phyloP scores from a whole-genome alignment of 805 yeast genomes.

The Brettanomyces custersianus region DNA sequence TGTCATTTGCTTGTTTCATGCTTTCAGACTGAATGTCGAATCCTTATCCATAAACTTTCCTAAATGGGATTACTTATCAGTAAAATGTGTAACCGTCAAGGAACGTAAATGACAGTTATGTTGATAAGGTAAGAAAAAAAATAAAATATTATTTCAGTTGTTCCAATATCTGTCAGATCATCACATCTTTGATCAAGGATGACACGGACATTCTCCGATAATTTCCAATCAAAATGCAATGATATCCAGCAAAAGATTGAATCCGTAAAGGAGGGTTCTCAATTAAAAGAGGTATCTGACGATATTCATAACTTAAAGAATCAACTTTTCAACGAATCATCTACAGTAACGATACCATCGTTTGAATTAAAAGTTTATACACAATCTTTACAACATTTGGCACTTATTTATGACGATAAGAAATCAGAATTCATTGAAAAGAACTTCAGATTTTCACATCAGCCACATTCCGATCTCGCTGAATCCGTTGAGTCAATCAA shows the following conservation, averaged over 20 bases:
- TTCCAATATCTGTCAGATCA: no score
- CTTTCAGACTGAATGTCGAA: no score
- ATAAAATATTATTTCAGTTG: no score
- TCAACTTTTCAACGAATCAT: conserved; percentile 11
- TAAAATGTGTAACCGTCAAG: no score
- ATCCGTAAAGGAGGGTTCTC: not conserved
- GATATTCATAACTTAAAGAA: conserved; percentile 11
- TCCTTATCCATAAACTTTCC: conserved; percentile 1
- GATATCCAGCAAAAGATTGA: not conserved
- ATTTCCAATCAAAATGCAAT: no score
- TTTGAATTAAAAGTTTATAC: conserved; percentile 19
- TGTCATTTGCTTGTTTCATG: no score
- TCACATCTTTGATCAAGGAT: no score
- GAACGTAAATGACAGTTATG: no score
- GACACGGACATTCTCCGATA: no score
- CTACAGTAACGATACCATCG: conserved; percentile 12
- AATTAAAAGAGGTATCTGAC: not conserved
- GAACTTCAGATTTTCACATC: conserved; percentile 15
- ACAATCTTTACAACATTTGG: conserved; percentile 11
- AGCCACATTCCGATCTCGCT: conserved; percentile 6
- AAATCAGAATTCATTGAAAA: conserved; percentile 9
- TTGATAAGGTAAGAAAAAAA: no score
- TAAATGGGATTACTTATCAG: no score
- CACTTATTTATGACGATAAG: conserved; percentile 12
- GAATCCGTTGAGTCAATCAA: not conserved